Base-by-base conservation (phyloP, 371 early-diverging fungal species). In the Syncephalastrum sp. region DNA sequence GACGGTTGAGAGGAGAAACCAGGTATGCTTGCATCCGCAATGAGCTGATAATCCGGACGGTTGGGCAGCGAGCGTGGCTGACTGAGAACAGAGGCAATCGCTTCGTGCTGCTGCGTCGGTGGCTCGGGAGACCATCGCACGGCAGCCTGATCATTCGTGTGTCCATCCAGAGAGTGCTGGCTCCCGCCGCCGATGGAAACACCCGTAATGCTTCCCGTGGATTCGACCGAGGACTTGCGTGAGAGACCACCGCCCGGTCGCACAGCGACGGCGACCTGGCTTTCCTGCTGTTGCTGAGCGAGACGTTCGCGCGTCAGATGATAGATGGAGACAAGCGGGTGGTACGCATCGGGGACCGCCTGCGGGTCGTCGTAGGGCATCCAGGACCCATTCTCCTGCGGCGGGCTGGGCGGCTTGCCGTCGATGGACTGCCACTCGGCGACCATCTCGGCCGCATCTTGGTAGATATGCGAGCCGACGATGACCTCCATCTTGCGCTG, bases 291-390 rank as follows among this genome's bases (percentile, higher is more conserved):
- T 45, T 82, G 77, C 14, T 89, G 75, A 17, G 80, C 79, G 24
- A 86, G 72, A 49, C 87, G 84, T 70, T 95, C 96, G 42, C 75
- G 67, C 5, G 93, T 91, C 24, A 95, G 74, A 54, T 91, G 84
- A 54, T 95, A 95, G 17, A 95, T 83, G 50, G 91, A 91, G n/a
- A 91, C 69, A 38, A 90, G 67, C 4, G 94, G 92, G 61, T 84
- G 82, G 62, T 82, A 77, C 0, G 75, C 78, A 29, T 72, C 74
- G 12, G 78, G 78, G 0, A 77, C 63, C 14, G 75, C 68, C 47
- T 74, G 73, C 12, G 78, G 78, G 42, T 74, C 78, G 50, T 75
- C 71, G 24, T 72, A 70, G 3, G 62, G 51, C 25, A 48, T 5
- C 10, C 43, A 50, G 12, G 13, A 29, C 10, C 56, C 17, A 10